Percentiles rank a stretch among this genome's conserved stretches.
phyloP scores from a whole-genome alignment of 768 basidiomycete genomes.

The Steccherinum ochraceum region DNA sequence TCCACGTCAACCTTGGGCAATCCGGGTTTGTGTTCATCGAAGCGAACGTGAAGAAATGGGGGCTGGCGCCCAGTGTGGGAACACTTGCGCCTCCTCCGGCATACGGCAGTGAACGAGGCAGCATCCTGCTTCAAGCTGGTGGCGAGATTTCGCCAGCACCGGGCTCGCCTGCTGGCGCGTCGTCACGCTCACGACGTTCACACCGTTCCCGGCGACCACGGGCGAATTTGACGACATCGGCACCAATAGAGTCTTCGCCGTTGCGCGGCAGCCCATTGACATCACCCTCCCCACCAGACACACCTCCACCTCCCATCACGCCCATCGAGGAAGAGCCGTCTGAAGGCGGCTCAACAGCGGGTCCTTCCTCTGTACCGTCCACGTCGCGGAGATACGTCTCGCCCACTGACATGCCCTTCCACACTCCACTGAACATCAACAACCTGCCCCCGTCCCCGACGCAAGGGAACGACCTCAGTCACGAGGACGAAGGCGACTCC shows the following conservation, averaged over 20 bases:
- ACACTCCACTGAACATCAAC: conserved; percentile 37
- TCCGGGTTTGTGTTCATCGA: conserved; percentile 99
- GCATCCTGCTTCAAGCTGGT: conserved; percentile 90
- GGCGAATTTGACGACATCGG: conserved; percentile 31
- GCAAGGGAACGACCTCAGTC: conserved; percentile 11
- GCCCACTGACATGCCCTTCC: conserved; percentile 60
- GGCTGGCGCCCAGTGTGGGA: conserved; percentile 92
- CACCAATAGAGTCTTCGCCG: conserved; percentile 56
- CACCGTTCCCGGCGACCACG: conserved; percentile 57
- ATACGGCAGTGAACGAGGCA: conserved; percentile 94
- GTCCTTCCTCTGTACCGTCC: conserved; percentile 40
- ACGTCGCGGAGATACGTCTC: conserved; percentile 47
- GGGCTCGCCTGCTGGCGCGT: conserved; percentile 40
- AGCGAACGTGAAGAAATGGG: conserved; percentile 99
- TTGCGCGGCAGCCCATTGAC: conserved; percentile 46
- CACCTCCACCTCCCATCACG: conserved; percentile 61
- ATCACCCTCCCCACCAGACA: conserved; percentile 39
- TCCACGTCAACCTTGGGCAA: conserved; percentile 97
- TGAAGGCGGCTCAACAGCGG: conserved; percentile 12
- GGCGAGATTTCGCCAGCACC: conserved; percentile 29
- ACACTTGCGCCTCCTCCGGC: conserved; percentile 97
- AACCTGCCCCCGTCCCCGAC: conserved; percentile 41
- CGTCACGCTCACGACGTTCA: conserved; percentile 46
- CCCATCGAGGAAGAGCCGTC: conserved; percentile 67
- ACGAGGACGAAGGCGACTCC: conserved; percentile 21